phyloP scores from a whole-genome alignment of 352 stramenopile species.

The Globisporangium cylindrosporum region DNA sequence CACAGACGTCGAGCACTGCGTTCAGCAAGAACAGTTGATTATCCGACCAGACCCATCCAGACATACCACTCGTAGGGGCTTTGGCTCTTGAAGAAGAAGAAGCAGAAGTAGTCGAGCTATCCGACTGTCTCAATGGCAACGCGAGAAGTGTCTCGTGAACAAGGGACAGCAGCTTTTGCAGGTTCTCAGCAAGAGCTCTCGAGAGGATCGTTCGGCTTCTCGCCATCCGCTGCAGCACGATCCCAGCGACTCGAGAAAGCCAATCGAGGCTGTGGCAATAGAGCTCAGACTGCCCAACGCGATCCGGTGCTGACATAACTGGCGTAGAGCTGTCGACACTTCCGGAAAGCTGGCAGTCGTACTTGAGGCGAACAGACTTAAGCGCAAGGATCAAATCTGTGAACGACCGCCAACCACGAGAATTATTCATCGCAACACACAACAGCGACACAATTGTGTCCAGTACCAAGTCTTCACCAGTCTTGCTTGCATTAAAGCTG shows the following conservation, averaged over 20 bases:
- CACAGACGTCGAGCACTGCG: slow-evolving; percentile 69
- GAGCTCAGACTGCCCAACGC: slow-evolving; percentile 32
- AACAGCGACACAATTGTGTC: slow-evolving; percentile 84
- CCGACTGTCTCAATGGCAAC: slow-evolving; percentile 23
- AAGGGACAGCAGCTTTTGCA: slow-evolving; percentile 70
- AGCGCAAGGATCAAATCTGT: slow-evolving; percentile 62
- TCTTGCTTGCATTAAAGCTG: slow-evolving; percentile 67
- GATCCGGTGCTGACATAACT: slow-evolving; percentile 13
- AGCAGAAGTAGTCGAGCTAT: not conserved
- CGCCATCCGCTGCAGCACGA: slow-evolving; percentile 78
- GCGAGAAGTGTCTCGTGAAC: slow-evolving; percentile 63
- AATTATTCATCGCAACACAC: slow-evolving; percentile 64
- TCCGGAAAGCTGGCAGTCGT: slow-evolving; percentile 21
- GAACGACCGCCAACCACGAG: slow-evolving; percentile 61
- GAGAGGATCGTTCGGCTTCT: slow-evolving; percentile 75
- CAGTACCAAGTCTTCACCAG: slow-evolving; percentile 75
- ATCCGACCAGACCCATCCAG: slow-evolving; percentile 42
- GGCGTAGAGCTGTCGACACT: not conserved
- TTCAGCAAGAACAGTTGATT: slow-evolving; percentile 71
- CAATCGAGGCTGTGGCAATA: slow-evolving; percentile 58
- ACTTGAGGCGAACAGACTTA: slow-evolving; percentile 64
- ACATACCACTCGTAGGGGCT: slow-evolving; percentile 15
- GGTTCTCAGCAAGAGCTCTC: slow-evolving; percentile 67
- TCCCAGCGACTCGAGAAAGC: slow-evolving; percentile 54
- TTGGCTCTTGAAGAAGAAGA: not conserved